Conservation (phyloP, 2,329 filamentous ascomycete genomes). For the Alternaria sp. region DNA sequence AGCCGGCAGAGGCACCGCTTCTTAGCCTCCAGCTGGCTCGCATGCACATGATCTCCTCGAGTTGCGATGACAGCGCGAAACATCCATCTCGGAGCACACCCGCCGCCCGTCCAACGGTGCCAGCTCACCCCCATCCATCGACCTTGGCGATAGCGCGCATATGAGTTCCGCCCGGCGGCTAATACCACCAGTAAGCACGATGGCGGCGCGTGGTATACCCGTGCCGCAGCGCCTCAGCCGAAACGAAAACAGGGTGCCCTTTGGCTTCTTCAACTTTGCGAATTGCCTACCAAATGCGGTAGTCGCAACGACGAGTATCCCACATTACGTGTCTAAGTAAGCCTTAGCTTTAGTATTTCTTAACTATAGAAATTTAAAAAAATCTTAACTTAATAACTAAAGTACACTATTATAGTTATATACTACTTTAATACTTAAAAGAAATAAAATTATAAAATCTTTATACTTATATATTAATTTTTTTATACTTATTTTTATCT, state of each 20-base stretch:
- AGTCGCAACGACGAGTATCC: background rate
- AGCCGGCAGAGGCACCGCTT: background rate
- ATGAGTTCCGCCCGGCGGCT: constrained; percentile 19
- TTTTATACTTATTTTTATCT: no score
- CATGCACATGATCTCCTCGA: background rate
- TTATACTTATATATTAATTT: no score
- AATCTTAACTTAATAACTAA: no score
- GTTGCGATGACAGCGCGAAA: background rate
- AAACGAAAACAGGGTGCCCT: constrained; percentile 3
- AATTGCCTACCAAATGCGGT: background rate
- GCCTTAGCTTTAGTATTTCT: no score
- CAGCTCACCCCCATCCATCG: constrained; percentile 1
- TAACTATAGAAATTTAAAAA: no score
- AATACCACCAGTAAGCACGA: constrained; percentile 18
- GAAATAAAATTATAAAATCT: no score
- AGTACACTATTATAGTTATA: no score
- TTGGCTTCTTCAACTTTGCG: background rate
- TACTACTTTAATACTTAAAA: no score
- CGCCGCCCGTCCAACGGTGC: background rate
- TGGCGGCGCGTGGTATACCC: constrained; percentile 10
- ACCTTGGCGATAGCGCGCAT: constrained; percentile 4
- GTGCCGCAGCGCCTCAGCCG: constrained; percentile 21
- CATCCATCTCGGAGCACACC: background rate
- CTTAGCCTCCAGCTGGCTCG: background rate
- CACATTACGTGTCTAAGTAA: no score